These are phyloP conservation scores for Pseudoperonospora humuli DNA, from an alignment of 352 stramenopile species.

Conservation along the genomic window DNA sequence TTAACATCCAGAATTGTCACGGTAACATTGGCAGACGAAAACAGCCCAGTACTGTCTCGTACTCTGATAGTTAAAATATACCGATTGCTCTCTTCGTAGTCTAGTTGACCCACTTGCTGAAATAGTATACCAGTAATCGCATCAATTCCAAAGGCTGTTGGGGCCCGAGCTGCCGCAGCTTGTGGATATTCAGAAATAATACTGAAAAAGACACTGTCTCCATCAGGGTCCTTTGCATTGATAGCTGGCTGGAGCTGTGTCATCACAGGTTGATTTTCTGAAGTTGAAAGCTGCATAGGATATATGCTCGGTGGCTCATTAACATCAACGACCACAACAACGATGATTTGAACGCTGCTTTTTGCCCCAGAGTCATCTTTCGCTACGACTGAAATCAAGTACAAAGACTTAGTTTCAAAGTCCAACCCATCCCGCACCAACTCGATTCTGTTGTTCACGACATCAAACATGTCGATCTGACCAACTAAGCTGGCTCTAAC, in stretches of 20 bases:
- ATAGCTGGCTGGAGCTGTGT: constrained; percentile 15
- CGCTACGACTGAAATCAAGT: constrained; percentile 11
- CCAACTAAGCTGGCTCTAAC: constrained; percentile 3
- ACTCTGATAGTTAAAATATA: constrained; percentile 14
- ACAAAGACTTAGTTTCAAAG: constrained; percentile 16
- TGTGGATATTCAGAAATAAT: constrained; percentile 12
- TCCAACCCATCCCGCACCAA: constrained; percentile 10
- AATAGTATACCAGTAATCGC: constrained; percentile 29
- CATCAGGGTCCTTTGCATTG: constrained; percentile 12
- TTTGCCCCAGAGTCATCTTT: constrained; percentile 8
- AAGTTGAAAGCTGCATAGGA: constrained; percentile 4
- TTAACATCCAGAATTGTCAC: constrained; percentile 15
- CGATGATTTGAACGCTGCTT: constrained; percentile 9
- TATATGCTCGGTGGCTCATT: constrained; percentile 16
- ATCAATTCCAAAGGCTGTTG: constrained; percentile 38
- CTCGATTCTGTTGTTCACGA: constrained; percentile 15
- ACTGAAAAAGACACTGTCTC: constrained; percentile 11
- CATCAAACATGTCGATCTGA: constrained; percentile 6
- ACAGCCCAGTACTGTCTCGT: constrained; percentile 13
- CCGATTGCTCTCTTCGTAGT: constrained; percentile 26
- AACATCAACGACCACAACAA: constrained; percentile 14
- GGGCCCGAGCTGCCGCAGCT: background rate
- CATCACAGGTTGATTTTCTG: constrained; percentile 10
- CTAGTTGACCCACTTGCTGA: constrained; percentile 18
- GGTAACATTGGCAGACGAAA: constrained; percentile 7